phyloP scores from a whole-genome alignment of 202 grass and related monocot species.

The Brachypodium distachyon region DNA sequence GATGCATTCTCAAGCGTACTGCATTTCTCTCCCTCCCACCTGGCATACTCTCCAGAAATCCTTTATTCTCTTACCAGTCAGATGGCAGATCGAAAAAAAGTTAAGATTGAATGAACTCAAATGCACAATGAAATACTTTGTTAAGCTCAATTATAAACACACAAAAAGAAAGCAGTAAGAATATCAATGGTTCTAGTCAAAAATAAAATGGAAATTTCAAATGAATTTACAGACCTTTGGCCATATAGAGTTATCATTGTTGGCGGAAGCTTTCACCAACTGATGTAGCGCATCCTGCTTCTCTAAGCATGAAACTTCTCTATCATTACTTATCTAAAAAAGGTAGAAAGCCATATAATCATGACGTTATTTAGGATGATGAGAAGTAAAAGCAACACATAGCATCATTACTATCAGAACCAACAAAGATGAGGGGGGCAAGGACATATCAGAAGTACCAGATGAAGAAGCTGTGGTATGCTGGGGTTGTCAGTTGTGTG shows the following conservation, averaged over 20 bases:
- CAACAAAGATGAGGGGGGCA: background rate
- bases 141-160: background rate
- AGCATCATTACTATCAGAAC: background rate
- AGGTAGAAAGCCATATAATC: background rate
- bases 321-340: slow-evolving; percentile 49
- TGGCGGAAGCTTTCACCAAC: slow-evolving; percentile 44
- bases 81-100: slow-evolving; percentile 2
- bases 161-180: background rate
- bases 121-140: background rate
- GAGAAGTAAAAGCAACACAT: background rate
- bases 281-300: slow-evolving; percentile 59
- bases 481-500: slow-evolving; percentile 35
- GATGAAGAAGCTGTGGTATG: slow-evolving; percentile 80
- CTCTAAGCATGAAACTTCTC: slow-evolving; percentile 42
- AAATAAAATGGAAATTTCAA: background rate
- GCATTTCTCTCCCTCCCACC: background rate
- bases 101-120: background rate
- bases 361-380: background rate
- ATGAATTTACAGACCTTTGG: slow-evolving; percentile 46
- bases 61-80: background rate
- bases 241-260: slow-evolving; percentile 65
- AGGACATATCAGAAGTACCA: slow-evolving; percentile 32
- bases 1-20: background rate
- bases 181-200: background rate
- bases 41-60: background rate